Conservation (phyloP, 108 stramenopile genomes). For the Fragilariopsis cylindrus region DNA sequence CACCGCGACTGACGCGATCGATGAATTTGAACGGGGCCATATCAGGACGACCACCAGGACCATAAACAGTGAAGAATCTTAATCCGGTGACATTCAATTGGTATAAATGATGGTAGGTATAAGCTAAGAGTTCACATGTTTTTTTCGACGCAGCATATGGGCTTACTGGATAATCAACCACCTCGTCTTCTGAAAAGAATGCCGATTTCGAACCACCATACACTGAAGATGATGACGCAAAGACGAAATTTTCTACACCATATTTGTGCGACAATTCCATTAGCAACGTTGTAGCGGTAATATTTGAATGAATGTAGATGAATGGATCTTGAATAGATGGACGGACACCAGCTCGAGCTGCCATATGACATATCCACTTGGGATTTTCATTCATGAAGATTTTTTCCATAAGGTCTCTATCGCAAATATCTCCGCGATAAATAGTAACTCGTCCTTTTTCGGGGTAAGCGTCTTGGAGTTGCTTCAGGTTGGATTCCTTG, state of each 20-base stretch:
- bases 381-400: slow-evolving; percentile 67
- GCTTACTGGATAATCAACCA: slow-evolving; percentile 85
- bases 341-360: slow-evolving; percentile 88
- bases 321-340: slow-evolving; percentile 93
- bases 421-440: slow-evolving; percentile 92
- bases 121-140: slow-evolving; percentile 87
- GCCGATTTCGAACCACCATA: slow-evolving; percentile 89
- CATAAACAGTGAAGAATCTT: slow-evolving; percentile 98
- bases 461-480: slow-evolving; percentile 54
- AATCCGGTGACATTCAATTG: slow-evolving; percentile 80
- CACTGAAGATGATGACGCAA: slow-evolving; percentile 86
- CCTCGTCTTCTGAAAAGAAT: slow-evolving; percentile 88
- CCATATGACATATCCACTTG: slow-evolving; percentile 92
- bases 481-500: slow-evolving; percentile 87
- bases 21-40: slow-evolving; percentile 99
- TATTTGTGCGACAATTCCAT: slow-evolving; percentile 74
- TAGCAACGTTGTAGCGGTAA: slow-evolving; percentile 85
- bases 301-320: slow-evolving; percentile 91
- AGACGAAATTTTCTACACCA: slow-evolving; percentile 83
- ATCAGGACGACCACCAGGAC: slow-evolving; percentile 96
- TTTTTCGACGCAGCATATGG: slow-evolving; percentile 77
- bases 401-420: slow-evolving; percentile 63
- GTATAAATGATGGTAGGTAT: slow-evolving; percentile 92
- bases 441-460: slow-evolving; percentile 48
- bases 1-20: slow-evolving; percentile 88